phyloP scores from a whole-genome alignment of 495 filamentous ascomycete species.

The Penicillium psychrofluorescens region DNA sequence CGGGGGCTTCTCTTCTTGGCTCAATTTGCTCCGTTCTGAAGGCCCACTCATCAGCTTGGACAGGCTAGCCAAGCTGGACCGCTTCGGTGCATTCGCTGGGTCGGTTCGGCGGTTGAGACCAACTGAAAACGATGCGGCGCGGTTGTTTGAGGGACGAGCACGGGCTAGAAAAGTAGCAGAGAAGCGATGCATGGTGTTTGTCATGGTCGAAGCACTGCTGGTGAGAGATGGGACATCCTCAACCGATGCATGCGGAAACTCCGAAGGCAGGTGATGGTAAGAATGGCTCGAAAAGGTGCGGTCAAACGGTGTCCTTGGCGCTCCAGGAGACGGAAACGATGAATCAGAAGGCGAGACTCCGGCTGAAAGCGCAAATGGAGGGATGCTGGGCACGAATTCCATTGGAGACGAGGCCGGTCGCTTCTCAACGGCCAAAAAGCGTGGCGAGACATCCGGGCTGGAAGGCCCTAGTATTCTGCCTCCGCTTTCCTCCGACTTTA shows the following conservation, averaged over 20 bases:
- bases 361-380: slow-evolving; percentile 40
- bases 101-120: slow-evolving; percentile 52
- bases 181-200: slow-evolving; percentile 47
- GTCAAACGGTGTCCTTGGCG: slow-evolving; percentile 8
- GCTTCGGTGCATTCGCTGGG: slow-evolving; percentile 45
- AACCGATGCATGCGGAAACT: slow-evolving; percentile 63
- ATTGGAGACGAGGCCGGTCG: slow-evolving; percentile 45
- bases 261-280: slow-evolving; percentile 55
- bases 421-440: slow-evolving; percentile 35
- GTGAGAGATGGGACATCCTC: slow-evolving; percentile 85
- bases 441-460: slow-evolving; percentile 38
- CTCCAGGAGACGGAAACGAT: slow-evolving; percentile 39
- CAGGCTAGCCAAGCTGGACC: slow-evolving; percentile 78
- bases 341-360: slow-evolving; percentile 33
- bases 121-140: slow-evolving; percentile 63
- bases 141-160: slow-evolving; percentile 45
- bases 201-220: slow-evolving; percentile 81
- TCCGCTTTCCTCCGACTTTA: slow-evolving; percentile 25
- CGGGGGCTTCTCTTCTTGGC: slow-evolving; percentile 60
- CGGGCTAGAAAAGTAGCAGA: slow-evolving; percentile 39
- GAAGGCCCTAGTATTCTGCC: slow-evolving; percentile 16
- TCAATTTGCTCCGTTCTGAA: slow-evolving; percentile 73
- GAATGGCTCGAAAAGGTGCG: slow-evolving; percentile 34
- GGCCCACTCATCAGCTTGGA: slow-evolving; percentile 76
- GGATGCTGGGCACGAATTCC: slow-evolving; percentile 42